Conservation (phyloP, 805 yeast species). For the Barnettozyma wickerhamii region DNA sequence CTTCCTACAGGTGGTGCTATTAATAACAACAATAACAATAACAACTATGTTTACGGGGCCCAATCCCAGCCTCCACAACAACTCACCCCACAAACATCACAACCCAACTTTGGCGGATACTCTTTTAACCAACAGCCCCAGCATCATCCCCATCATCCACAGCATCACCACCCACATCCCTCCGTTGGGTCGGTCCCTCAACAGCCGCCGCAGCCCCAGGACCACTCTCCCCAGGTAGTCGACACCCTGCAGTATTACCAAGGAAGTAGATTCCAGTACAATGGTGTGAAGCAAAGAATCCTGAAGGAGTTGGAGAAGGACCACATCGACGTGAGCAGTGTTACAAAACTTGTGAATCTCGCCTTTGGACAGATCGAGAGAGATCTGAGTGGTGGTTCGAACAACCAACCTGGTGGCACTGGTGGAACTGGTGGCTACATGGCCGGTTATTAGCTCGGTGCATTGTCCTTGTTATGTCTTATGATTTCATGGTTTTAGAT, state of each 20-base stretch:
- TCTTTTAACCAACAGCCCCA: neutral
- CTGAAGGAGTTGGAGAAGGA: constrained; percentile 17
- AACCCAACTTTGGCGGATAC: neutral
- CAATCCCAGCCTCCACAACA: no score
- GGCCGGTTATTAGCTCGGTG: neutral
- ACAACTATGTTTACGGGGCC: constrained; percentile 6
- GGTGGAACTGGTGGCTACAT: neutral
- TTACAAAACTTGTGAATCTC: constrained; percentile 17
- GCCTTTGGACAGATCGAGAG: constrained; percentile 21
- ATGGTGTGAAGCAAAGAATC: constrained; percentile 13
- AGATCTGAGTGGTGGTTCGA: constrained; percentile 10
- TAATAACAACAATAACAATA: constrained; percentile 3
- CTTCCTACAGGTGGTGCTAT: neutral
- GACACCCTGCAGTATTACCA: constrained; percentile 14
- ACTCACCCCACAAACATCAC: constrained; percentile 5
- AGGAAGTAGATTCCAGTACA: constrained; percentile 22
- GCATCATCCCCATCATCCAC: neutral
- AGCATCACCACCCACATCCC: neutral
- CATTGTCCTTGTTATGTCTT: neutral
- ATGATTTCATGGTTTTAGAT: neutral
- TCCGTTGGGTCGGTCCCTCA: neutral
- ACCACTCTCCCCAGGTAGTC: constrained; percentile 1
- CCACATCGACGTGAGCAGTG: constrained; percentile 6
- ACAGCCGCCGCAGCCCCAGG: constrained; percentile 1
- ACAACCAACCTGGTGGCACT: neutral